Evolutionary conservation across 768 basidiomycete species (phyloP).

Genomic region (Baorangia bicolor): DNA sequence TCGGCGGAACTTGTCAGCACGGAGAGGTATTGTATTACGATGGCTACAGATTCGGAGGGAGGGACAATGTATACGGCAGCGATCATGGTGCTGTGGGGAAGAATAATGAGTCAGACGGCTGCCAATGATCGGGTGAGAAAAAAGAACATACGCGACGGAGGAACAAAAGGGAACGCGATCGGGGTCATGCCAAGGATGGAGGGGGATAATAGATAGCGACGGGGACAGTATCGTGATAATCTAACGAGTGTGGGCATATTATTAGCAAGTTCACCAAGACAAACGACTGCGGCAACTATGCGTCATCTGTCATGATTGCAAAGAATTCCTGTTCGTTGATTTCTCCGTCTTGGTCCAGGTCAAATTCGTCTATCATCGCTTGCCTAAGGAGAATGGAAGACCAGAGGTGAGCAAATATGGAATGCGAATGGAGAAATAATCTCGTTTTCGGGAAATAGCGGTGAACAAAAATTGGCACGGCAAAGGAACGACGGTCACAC

Average conservation of each 20-base stretch:
- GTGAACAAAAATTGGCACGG: conserved; percentile 23
- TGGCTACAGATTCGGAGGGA: conserved; percentile 15
- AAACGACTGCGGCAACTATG: conserved; percentile 36
- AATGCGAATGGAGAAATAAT: conserved; percentile 12
- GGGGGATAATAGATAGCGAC: conserved; percentile 22
- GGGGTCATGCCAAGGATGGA: conserved; percentile 20
- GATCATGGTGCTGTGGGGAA: conserved; percentile 21
- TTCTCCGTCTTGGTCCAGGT: conserved; percentile 97
- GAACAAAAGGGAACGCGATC: conserved; percentile 15
- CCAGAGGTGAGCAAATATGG: conserved; percentile 32
- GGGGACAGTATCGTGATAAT: conserved; percentile 11
- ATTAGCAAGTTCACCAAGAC: neutral
- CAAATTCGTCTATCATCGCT: conserved; percentile 99
- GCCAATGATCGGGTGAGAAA: conserved; percentile 21
- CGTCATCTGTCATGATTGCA: conserved; percentile 94
- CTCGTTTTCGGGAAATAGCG: conserved; percentile 22
- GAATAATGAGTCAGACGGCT: conserved; percentile 14
- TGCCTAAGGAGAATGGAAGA: conserved; percentile 56
- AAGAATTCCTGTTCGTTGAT: conserved; percentile 97
- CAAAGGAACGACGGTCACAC: conserved; percentile 18
- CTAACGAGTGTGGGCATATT: conserved; percentile 4
- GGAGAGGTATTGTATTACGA: conserved; percentile 14
- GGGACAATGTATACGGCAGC: conserved; percentile 21
- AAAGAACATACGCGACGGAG: conserved; percentile 18
- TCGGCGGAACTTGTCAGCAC: conserved; percentile 22